Conservation (phyloP, 1,284 basidiomycete genomes). For the Earliella scabrosa region DNA sequence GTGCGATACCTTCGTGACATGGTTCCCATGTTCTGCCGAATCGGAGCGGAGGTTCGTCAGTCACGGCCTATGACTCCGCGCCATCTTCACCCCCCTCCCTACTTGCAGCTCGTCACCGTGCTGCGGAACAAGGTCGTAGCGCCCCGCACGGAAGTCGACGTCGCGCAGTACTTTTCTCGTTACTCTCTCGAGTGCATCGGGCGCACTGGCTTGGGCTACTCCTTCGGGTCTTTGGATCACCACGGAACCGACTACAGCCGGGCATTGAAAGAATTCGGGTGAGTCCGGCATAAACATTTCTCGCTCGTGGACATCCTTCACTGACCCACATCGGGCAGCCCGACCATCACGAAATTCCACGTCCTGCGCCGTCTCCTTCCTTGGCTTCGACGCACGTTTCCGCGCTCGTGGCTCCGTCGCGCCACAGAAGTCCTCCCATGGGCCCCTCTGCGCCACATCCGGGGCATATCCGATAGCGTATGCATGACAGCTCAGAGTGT, state of each 20-base stretch:
- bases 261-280: constrained; percentile 14
- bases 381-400: constrained; percentile 8
- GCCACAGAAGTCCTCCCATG: constrained; percentile 6
- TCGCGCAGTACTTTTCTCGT: constrained; percentile 6
- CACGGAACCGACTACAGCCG: constrained; percentile 15
- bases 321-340: neutral
- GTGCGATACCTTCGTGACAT: constrained; percentile 10
- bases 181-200: constrained; percentile 13
- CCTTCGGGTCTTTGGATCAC: constrained; percentile 10
- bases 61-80: no score
- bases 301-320: no score
- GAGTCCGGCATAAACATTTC: neutral
- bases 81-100: neutral
- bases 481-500: constrained; percentile 17
- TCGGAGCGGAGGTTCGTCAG: neutral
- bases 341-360: constrained; percentile 6
- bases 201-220: constrained; percentile 6
- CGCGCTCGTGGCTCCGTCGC: constrained; percentile 1
- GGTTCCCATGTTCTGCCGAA: constrained; percentile 5
- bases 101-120: constrained; percentile 1
- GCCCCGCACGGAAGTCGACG: constrained; percentile 1
- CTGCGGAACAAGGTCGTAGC: neutral
- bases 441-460: constrained; percentile 5
- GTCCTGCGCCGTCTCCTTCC: constrained; percentile 3
- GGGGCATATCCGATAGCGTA: constrained; percentile 21